phyloP scores from a whole-genome alignment of 345 rosid genomes.

The Sonneratia caseolaris region DNA sequence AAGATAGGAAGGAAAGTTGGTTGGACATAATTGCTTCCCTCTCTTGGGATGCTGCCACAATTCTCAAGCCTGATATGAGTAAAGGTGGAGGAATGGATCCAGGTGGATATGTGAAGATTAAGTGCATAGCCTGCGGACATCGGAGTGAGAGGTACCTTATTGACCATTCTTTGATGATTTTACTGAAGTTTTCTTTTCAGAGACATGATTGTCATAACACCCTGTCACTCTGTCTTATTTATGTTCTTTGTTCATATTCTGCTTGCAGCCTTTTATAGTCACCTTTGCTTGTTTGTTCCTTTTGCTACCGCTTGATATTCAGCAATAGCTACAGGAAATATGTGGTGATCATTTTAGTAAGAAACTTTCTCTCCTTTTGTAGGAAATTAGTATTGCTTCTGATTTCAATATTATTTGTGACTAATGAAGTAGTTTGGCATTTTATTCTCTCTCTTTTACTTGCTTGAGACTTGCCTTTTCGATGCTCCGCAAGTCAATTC shows the following conservation, averaged over 20 bases:
- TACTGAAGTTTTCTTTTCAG: not conserved
- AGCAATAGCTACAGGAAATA: not conserved
- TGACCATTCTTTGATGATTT: not conserved
- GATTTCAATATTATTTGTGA: no score
- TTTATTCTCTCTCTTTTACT: no score
- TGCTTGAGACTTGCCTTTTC: not conserved
- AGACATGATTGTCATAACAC: not conserved
- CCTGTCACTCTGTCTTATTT: not conserved
- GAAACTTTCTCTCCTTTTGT: not conserved
- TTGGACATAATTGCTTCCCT: constrained; percentile 78
- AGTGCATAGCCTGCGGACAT: constrained; percentile 80
- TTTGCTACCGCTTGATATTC: not conserved
- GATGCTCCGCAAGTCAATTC: not conserved
- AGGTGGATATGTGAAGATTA: constrained; percentile 91
- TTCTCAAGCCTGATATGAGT: constrained; percentile 88
- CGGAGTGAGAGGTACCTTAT: constrained; percentile 69
- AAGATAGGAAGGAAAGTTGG: constrained; percentile 68
- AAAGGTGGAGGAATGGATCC: constrained; percentile 98
- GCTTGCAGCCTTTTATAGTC: not conserved
- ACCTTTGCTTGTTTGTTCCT: not conserved
- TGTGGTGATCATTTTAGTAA: not conserved
- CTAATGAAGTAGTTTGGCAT: no score
- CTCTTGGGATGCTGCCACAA: constrained; percentile 95
- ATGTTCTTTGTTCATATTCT: not conserved
- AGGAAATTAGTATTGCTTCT: no score